Evolutionary conservation across 495 filamentous ascomycete genomes (phyloP), one percentile per base, ranked within the genome.

Genomic region (Corynascus novoguineensis): DNA sequence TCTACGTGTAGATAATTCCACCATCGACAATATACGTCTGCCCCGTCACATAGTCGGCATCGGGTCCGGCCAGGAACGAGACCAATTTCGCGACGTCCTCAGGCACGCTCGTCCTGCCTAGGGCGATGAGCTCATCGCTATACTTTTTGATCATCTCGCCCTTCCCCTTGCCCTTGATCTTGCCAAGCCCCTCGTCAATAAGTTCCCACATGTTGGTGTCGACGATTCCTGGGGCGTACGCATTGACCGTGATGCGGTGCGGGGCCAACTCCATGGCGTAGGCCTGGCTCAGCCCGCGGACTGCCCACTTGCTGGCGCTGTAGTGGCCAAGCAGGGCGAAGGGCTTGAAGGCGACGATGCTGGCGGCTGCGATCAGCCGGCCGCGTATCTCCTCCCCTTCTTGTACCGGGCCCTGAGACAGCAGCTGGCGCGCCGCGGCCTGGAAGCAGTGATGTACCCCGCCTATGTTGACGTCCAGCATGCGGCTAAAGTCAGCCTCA

Each of bases 1-100:
- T n/a, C n/a, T n/a, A n/a, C n/a, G 64, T 70, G 29, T 77, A 80
- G 17, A 81, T 55, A 46, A 84, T 78, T 0, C 83, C 84, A 1
- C 83, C 83, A 69, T 87, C 84, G 12, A 86, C 75, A 12, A 86
- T 52, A 51, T 80, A 70, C 14, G 82, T 85, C 70, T 86, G 81
- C 0, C 83, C 83, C 0, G 83, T 86, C 51, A 85, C 68, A 60
- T 79, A 85, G 52, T 84, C 77, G 47, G 75, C 77, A 57, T 81
- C 79, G 5, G 60, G 63, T 11, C 79, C 73, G 1, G 76, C 78
- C 60, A 87, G 57, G 57, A 79, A 87, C 32, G 75, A 73, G 11
- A 86, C 83, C 57, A 79, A 46, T 47, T 77, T 78, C 0, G 77
- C 73, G 21, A 85, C 81, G 64, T 86, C 83, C 56, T 84, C 81